Conservation (phyloP, 106 monocot species). For the Acanthochlamys bracteata region DNA sequence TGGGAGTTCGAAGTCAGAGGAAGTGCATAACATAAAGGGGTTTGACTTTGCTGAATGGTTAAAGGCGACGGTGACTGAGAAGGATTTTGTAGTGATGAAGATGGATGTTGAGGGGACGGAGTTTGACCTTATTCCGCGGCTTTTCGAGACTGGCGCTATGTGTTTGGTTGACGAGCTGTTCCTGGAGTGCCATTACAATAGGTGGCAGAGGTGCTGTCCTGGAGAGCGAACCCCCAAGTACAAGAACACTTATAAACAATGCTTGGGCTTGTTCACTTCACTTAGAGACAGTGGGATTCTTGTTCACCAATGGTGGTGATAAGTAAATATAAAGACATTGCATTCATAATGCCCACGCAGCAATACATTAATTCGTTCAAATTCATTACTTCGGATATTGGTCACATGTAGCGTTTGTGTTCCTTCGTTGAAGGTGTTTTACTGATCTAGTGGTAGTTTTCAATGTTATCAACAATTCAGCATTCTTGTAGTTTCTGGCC, state of each 20-base stretch:
- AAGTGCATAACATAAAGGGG: constrained; percentile 34
- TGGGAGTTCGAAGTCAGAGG: constrained; percentile 3
- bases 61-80: constrained; percentile 47
- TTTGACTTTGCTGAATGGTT: constrained; percentile 80
- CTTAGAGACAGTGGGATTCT: constrained; percentile 66
- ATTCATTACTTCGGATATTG: too few species aligned
- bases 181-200: constrained; percentile 80
- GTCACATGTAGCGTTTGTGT: too few species aligned
- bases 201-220: constrained; percentile 89
- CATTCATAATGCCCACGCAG: neutral
- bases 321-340: neutral
- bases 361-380: neutral
- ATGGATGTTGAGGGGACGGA: constrained; percentile 92
- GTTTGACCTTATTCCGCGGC: constrained; percentile 64
- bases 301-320: constrained; percentile 93
- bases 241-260: constrained; percentile 57
- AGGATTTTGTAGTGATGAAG: constrained; percentile 84
- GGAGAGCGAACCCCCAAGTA: constrained; percentile 78
- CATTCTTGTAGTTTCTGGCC: too few species aligned
- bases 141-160: constrained; percentile 70
- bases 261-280: constrained; percentile 48
- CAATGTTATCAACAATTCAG: too few species aligned
- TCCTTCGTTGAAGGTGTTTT: too few species aligned
- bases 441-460: too few species aligned
- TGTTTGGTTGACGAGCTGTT: constrained; percentile 85